These are phyloP conservation scores for Naegleria fowleri DNA, from an alignment of 208 protist genomes.

Conservation along the genomic window DNA sequence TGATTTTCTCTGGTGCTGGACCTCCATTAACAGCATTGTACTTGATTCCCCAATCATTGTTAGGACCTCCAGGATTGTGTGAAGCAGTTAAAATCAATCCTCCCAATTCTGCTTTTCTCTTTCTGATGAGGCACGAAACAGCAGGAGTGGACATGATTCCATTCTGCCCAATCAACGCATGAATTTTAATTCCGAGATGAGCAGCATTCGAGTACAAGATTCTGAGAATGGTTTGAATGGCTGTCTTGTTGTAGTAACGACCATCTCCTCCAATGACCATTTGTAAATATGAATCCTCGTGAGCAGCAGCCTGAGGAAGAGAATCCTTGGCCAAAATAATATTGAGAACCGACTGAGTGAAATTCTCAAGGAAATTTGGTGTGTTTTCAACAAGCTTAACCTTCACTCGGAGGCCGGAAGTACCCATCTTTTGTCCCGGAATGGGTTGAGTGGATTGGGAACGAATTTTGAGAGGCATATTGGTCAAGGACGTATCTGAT, in stretches of 20 bases:
- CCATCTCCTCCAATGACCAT: conserved; percentile 91
- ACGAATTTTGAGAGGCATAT: neutral
- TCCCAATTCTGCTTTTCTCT: conserved; percentile 59
- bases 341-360: conserved; percentile 90
- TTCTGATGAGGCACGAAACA: conserved; percentile 82
- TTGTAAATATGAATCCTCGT: conserved; percentile 46
- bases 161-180: conserved; percentile 77
- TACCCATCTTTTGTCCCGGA: conserved; percentile 87
- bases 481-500: too few relatives aligned
- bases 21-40: conserved; percentile 95
- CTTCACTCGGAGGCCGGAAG: conserved; percentile 91
- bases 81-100: conserved; percentile 93
- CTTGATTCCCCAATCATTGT: conserved; percentile 97
- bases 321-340: conserved; percentile 51
- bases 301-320: conserved; percentile 12
- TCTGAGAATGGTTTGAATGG: conserved; percentile 84
- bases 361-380: conserved; percentile 91
- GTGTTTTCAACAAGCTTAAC: conserved; percentile 73
- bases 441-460: conserved; percentile 33
- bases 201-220: conserved; percentile 87
- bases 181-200: conserved; percentile 25
- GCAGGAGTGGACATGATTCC: conserved; percentile 92
- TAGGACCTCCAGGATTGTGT: conserved; percentile 94
- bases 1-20: conserved; percentile 86
- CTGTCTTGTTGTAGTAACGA: conserved; percentile 80